Percentiles rank a stretch among this genome's conserved stretches.
Conservation (phyloP, 129 eudicot genomes). For the Apium graveolens region DNA sequence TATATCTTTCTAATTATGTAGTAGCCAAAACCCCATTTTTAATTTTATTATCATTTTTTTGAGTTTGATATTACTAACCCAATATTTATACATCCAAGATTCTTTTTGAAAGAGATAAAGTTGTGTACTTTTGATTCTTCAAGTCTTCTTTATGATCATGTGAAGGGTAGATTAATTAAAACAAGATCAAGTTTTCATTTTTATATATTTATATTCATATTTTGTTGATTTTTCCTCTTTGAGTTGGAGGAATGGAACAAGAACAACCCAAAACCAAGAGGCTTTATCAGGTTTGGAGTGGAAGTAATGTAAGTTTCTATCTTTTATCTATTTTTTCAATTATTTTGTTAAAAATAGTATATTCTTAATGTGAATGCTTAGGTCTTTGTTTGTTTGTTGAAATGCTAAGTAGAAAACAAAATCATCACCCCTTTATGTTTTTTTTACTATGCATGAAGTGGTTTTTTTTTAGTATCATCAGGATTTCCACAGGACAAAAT, state of each 20-base stretch:
- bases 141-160: not conserved
- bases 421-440: not conserved
- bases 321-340: not conserved
- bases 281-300: slow-evolving; percentile 57
- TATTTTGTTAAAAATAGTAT: not conserved
- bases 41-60: not conserved
- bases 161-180: not conserved
- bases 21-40: not conserved
- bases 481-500: not conserved
- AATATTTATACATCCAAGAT: not conserved
- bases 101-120: slow-evolving; percentile 1
- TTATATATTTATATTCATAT: not conserved
- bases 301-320: slow-evolving; percentile 42
- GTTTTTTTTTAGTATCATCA: not conserved
- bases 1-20: not conserved
- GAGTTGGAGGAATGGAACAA: slow-evolving; percentile 19
- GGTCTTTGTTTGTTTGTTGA: not conserved
- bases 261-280: slow-evolving; percentile 23
- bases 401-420: not conserved
- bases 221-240: not conserved
- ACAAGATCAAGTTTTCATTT: not conserved
- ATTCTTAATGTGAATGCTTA: not conserved
- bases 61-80: not conserved
- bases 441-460: not conserved
- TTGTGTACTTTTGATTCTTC: not conserved